Base-by-base conservation (phyloP, 2,329 filamentous ascomycete genomes). In the Fusarium mangiferae region DNA sequence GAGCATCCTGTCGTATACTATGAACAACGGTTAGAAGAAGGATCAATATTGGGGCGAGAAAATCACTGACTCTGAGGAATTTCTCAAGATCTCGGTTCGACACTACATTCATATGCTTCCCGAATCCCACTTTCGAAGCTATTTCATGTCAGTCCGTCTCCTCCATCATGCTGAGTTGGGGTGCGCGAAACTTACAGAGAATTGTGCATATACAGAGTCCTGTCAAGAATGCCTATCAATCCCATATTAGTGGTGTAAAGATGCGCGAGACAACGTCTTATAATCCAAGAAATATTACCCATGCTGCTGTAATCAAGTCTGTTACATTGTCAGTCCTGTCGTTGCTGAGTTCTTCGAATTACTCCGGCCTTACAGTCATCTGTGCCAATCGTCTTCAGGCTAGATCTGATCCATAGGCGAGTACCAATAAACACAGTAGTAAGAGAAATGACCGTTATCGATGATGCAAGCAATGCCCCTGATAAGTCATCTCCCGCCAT, bases 1-100 rank as follows among this genome's bases (percentile, higher is more conserved):
- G 80, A 82, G 52, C 73, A 74, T 35, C 69, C 75, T 22, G 74
- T 73, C 15, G 66, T 72, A 38, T 63, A 75, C 74, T 77, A 9
- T 12, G n/a, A 41, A 41, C 11, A 17, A 33, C 3, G 14, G 13
- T 68, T 12, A 71, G 48, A 42, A 17, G 12, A n/a, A 17, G 46
- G 20, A n/a, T 24, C 11, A 20, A 12, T 5, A 11, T 42, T 13
- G 24, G 20, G 17, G 38, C 9, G 18, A 46, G 10, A 5, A 22
- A 17, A 7, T 13, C 24, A 46, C 62, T 44, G 14, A 68, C 72
- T 41, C 30, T 73, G 12, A 74, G 26, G n/a, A 73, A 72, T 14
- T 24, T 56, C 36, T 70, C 38, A 35, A 65, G 62, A 30, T 72
- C 28, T 8, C 67, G 62, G 20, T 58, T 42, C n/a, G 42, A 24